Base-by-base conservation (phyloP, 2,329 filamentous ascomycete species). In the Pseudogymnoascus sp. region DNA sequence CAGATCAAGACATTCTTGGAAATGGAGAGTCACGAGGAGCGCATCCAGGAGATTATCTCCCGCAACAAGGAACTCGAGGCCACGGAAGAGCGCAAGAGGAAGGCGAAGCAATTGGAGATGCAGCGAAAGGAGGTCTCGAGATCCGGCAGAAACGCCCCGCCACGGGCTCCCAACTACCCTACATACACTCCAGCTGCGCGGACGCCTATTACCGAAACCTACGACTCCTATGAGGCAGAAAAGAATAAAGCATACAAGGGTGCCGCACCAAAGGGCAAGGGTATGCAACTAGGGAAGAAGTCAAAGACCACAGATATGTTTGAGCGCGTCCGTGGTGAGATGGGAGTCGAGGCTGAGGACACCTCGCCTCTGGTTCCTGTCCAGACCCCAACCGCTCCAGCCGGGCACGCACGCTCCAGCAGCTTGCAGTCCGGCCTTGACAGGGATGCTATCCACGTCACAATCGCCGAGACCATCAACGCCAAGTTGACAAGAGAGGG, bases 1-100 rank as follows among this genome's bases (percentile, higher is more conserved):
- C 95, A 99, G 76, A 99, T 99, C 79, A 96, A 95, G 82, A 96
- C 94, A 2, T 99, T 99, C 80, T 75, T 99, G 67, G 95, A 97
- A 71, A 99, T 99, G 94, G 94, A 99, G 75, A 94, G 88, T 74
- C 94, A 99, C 71, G 95, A 99, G 76, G 94, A 99, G 80, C 86
- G 94, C 71, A 97, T 99, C 67, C 94, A 99, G 74, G 94, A 96
- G 72, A 99, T 96, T 64, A 96, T 96, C 71, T 90, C 91, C 63
- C 82, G 90, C 72, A 99, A 99, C 81, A 99, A 99, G 79, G 95
- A 99, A 75, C 80, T 99, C 67, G 94, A 99, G 75, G 95, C 94
- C 8, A 96, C 89, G 59, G 94, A 99, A 74, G 55, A 57, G 55
- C 34, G 58, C 71, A 99, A 99, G 80, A 84, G 92, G 69, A 96